Conservation (phyloP, 305 asterid genomes). For the Fraxinus dipetala region DNA sequence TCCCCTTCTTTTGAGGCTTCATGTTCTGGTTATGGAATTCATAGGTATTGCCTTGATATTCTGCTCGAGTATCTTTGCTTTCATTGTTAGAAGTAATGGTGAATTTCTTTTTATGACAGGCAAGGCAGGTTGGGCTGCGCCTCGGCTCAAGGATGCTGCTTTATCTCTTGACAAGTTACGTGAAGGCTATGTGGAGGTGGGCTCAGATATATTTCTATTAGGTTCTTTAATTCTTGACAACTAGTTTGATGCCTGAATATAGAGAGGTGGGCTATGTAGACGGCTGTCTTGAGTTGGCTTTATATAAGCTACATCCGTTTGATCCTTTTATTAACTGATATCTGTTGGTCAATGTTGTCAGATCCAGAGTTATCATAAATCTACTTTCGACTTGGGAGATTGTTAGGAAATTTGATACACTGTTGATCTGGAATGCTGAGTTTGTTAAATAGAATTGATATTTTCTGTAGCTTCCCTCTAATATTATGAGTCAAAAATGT, state of each 20-base stretch:
- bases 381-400: not conserved
- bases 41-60: conserved; percentile 50
- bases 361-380: not conserved
- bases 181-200: conserved; percentile 85
- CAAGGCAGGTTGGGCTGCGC: conserved; percentile 93
- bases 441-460: not conserved
- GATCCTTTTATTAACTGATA: not conserved
- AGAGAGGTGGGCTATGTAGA: not conserved
- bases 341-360: not conserved
- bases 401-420: not conserved
- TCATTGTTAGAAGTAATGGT: conserved; percentile 3
- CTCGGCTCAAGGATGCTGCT: conserved; percentile 96
- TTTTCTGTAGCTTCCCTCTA: not conserved
- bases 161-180: conserved; percentile 80
- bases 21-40: conserved; percentile 98
- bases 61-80: conserved; percentile 3
- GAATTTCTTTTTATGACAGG: conserved; percentile 42
- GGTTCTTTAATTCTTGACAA: not conserved
- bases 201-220: conserved; percentile 6
- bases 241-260: conserved; percentile 8
- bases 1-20: conserved; percentile 79
- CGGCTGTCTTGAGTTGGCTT: not conserved
- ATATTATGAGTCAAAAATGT: not conserved
- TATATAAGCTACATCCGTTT: not conserved
- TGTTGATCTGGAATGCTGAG: not conserved